Conservation (phyloP, 2,329 filamentous ascomycete genomes). For the Arthroderma sp. region DNA sequence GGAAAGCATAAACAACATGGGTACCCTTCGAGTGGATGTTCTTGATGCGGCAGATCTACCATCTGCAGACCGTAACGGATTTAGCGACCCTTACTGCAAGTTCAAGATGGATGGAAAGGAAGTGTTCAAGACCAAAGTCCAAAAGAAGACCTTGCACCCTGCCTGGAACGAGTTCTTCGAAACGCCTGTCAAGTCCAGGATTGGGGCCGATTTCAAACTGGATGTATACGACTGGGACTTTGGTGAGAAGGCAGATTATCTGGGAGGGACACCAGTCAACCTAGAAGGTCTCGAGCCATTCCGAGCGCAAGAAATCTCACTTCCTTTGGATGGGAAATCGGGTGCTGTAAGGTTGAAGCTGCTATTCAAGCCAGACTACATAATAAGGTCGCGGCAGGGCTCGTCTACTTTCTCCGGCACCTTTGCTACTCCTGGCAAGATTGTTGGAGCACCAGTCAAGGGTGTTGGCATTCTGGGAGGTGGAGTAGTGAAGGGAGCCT, state of each 20-base stretch:
- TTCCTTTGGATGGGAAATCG: constrained; percentile 76
- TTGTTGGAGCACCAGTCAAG: constrained; percentile 92
- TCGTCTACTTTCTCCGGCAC: constrained; percentile 88
- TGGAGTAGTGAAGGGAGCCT: constrained; percentile 76
- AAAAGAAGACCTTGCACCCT: constrained; percentile 93
- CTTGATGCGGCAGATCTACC: constrained; percentile 79
- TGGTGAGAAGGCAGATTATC: constrained; percentile 80
- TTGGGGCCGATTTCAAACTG: constrained; percentile 67
- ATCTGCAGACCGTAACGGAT: constrained; percentile 87
- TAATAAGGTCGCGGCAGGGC: constrained; percentile 73
- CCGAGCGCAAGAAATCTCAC: constrained; percentile 58
- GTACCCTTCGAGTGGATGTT: constrained; percentile 83
- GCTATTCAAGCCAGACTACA: constrained; percentile 85
- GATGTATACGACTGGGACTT: constrained; percentile 95
- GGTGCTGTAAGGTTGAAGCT: constrained; percentile 70
- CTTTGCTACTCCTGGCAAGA: constrained; percentile 73
- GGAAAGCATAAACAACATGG: constrained; percentile 99
- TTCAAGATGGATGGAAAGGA: constrained; percentile 83
- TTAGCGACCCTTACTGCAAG: constrained; percentile 92
- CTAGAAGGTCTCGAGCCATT: constrained; percentile 76
- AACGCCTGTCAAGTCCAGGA: constrained; percentile 66
- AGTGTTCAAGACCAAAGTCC: constrained; percentile 85
- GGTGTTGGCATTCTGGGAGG: constrained; percentile 70
- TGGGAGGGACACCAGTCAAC: constrained; percentile 66
- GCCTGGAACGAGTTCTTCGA: constrained; percentile 97